These are phyloP conservation scores for Sextonia rubra DNA, from an alignment of 164 flowering plant species.

Conservation along the genomic window DNA sequence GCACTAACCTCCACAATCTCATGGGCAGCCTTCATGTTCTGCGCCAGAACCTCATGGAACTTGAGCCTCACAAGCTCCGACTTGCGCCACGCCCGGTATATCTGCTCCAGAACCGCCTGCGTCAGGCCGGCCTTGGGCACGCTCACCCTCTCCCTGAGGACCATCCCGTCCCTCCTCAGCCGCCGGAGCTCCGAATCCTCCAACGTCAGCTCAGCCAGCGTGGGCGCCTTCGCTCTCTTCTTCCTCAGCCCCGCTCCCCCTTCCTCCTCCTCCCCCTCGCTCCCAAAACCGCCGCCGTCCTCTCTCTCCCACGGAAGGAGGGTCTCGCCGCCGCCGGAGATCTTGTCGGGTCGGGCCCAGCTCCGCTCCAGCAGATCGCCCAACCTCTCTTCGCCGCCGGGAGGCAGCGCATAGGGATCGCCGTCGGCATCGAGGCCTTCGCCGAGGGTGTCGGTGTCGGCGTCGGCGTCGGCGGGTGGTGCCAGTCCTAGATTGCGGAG, in stretches of 20 bases:
- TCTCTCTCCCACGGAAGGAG: constrained; percentile 81
- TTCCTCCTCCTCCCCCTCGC: constrained; percentile 26
- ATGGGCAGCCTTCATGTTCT: constrained; percentile 87
- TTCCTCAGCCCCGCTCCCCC: constrained; percentile 32
- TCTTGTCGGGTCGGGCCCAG: constrained; percentile 75
- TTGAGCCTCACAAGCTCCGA: constrained; percentile 85
- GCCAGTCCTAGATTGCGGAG: constrained; percentile 69
- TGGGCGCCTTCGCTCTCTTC: constrained; percentile 52
- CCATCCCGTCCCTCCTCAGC: constrained; percentile 76
- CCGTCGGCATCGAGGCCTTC: constrained; percentile 32
- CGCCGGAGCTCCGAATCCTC: constrained; percentile 82
- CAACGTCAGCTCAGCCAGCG: constrained; percentile 84
- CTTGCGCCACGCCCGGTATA: constrained; percentile 84
- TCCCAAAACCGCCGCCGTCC: constrained; percentile 13
- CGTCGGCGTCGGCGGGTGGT: neutral
- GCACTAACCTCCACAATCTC: constrained; percentile 84
- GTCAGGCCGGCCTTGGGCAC: constrained; percentile 92
- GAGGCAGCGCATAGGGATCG: constrained; percentile 25
- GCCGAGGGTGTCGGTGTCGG: too few species aligned
- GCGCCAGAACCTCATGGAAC: constrained; percentile 83
- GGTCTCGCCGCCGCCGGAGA: constrained; percentile 29
- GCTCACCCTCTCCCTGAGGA: constrained; percentile 66
- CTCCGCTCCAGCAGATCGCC: constrained; percentile 78
- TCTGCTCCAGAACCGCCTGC: constrained; percentile 68
- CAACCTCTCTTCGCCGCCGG: constrained; percentile 59